Conservation (phyloP, 345 rosid species). For the Hibiscus mutabilis region DNA sequence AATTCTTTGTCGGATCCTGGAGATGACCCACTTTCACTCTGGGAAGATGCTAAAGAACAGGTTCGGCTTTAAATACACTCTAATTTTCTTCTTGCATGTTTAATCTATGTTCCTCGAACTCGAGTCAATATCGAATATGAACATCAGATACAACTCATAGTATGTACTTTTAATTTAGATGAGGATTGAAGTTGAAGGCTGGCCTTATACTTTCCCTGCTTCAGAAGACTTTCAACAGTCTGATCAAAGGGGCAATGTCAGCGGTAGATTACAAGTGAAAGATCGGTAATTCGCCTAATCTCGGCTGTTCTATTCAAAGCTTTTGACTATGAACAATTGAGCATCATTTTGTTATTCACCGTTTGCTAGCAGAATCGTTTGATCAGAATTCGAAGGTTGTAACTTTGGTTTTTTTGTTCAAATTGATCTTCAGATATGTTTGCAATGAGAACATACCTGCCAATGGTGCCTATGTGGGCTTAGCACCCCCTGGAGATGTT, state of each 20-base stretch:
- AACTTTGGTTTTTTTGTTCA: not conserved
- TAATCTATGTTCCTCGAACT: not conserved
- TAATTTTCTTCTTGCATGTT: not conserved
- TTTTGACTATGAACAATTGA: not conserved
- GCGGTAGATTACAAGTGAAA: slow-evolving; percentile 62
- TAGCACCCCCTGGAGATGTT: slow-evolving; percentile 71
- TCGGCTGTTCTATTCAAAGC: not conserved
- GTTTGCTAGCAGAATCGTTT: not conserved
- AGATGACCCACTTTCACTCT: slow-evolving; percentile 48
- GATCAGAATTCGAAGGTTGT: not conserved
- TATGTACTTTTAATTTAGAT: slow-evolving; percentile 28
- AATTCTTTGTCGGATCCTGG: slow-evolving; percentile 42
- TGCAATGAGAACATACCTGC: slow-evolving; percentile 31
- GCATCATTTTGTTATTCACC: not conserved
- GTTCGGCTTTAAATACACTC: slow-evolving; percentile 18
- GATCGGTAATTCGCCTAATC: slow-evolving; percentile 24
- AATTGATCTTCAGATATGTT: slow-evolving; percentile 15
- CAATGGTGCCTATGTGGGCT: slow-evolving; percentile 64
- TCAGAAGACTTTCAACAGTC: slow-evolving; percentile 49
- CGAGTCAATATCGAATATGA: not conserved
- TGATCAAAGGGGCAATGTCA: slow-evolving; percentile 52
- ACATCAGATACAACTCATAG: too few species aligned
- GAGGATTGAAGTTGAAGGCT: slow-evolving; percentile 49
- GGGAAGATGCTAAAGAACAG: slow-evolving; percentile 84
- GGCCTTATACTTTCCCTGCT: slow-evolving; percentile 81